Percentiles rank a stretch among this genome's conserved stretches.
Conservation (phyloP, 768 basidiomycete species). For the Leccinum variicolor region DNA sequence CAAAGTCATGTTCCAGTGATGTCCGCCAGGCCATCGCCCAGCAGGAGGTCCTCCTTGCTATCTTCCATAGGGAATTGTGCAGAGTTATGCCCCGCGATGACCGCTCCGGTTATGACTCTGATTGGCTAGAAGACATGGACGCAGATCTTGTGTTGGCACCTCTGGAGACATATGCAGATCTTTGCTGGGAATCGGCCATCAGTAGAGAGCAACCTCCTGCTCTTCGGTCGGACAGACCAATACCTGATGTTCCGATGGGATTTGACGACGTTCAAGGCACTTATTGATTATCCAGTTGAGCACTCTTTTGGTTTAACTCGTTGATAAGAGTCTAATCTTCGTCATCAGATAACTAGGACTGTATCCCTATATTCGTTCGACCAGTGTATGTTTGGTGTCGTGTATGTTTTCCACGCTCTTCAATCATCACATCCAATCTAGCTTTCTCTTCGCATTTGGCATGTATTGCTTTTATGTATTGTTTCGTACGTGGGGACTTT, state of each 20-base stretch:
- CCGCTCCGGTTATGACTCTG: constrained; percentile 15
- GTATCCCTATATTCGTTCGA: constrained; percentile 10
- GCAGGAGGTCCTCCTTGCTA: constrained; percentile 30
- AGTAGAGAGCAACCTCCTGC: constrained; percentile 13
- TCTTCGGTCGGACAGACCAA: constrained; percentile 7
- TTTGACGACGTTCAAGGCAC: constrained; percentile 21
- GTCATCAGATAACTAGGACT: neutral
- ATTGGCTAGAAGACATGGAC: constrained; percentile 29
- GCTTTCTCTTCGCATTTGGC: constrained; percentile 4
- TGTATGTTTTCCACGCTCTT: neutral
- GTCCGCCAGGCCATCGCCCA: constrained; percentile 32
- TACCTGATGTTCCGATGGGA: constrained; percentile 28
- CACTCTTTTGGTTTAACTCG: neutral
- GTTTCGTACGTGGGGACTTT: neutral
- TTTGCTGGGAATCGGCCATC: constrained; percentile 30
- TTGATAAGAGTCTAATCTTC: neutral
- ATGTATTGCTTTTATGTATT: constrained; percentile 4
- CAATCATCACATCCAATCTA: neutral
- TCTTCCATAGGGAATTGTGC: constrained; percentile 30
- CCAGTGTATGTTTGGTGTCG: neutral
- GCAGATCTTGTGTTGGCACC: constrained; percentile 28
- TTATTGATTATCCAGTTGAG: constrained; percentile 17
- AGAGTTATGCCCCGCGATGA: constrained; percentile 18
- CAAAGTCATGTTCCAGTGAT: constrained; percentile 30
- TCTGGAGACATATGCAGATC: constrained; percentile 24